Evolutionary conservation across 1,284 basidiomycete genomes (phyloP), one percentile per base, ranked within the genome.

Genomic region (Lignosus rhinocerotis): DNA sequence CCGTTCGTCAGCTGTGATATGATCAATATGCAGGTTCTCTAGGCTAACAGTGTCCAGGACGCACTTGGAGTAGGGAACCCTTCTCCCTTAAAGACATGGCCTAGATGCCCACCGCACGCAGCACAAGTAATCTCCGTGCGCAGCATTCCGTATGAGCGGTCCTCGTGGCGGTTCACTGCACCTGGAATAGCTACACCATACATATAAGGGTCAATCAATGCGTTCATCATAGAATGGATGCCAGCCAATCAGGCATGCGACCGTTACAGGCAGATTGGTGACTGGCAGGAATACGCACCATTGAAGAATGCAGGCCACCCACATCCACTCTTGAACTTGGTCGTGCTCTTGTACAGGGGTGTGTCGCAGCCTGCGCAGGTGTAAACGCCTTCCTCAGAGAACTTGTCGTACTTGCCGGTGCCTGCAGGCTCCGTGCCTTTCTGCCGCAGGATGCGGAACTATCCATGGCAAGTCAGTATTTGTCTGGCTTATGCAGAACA

Each of bases 291-390:
- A 25, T 30, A 31, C 48, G 45, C 39, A 90, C 90, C 89, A 70
- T 96, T 94, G 71, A 91, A 98, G 81, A 96, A 98, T 0, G 94
- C 94, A n/a, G 94, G 95, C 94, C 94, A 98, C 33, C 94, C 95
- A 69, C 94, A 98, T 10, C 94, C 93, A 56, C 91, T 94, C 67
- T 92, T 83, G 75, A 97, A 98, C 76, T 98, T 98, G 63, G 93
- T 94, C 33, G 80, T 82, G 67, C 92, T 93, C 76, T 88, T 91
- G 80, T 96, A 96, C 46, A 96, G 73, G 0, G 88, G 83, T 6
- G 87, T 83, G 30, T 76, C 78, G 70, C 90, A 93, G 6, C 81
- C 90, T 7, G 81, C 86, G 69, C 90, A 93, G 41, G 71, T 73
- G 72, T 96, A 98, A 0, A 89, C 79, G 19, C 95, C 90, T 32